These are phyloP conservation scores for Erodium trifolium DNA, from an alignment of 441 rosid genomes.

Conservation along the genomic window DNA sequence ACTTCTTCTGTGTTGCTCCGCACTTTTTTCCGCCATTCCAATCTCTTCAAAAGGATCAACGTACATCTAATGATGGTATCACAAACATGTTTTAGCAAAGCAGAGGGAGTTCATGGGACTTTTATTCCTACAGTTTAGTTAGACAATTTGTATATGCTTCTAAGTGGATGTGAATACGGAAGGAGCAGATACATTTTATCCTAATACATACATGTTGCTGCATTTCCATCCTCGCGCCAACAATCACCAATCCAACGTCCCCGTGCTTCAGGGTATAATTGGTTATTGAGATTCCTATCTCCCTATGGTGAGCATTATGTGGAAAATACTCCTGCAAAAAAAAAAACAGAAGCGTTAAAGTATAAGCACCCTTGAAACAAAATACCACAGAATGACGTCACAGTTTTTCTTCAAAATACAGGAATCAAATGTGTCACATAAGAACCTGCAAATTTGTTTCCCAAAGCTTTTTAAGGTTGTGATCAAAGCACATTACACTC, in stretches of 20 bases:
- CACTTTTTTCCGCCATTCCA: conserved; percentile 57
- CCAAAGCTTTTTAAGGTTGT: conserved; percentile 89
- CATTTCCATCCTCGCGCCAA: conserved; percentile 97
- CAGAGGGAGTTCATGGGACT: not conserved
- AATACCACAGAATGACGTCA: not conserved
- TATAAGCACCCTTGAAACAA: conserved; percentile 10
- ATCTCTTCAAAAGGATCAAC: conserved; percentile 86
- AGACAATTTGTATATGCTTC: not conserved
- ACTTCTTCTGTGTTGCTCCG: conserved; percentile 83
- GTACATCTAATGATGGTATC: conserved; percentile 37
- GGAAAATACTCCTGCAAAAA: conserved; percentile 76
- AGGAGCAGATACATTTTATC: not conserved
- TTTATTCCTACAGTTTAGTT: too few species aligned
- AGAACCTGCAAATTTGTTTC: conserved; percentile 81
- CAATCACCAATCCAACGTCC: conserved; percentile 72
- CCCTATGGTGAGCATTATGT: conserved; percentile 83
- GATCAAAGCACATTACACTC: conserved; percentile 95
- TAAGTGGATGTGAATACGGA: not conserved
- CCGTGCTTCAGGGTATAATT: conserved; percentile 91
- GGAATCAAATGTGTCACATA: not conserved
- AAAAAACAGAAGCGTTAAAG: conserved; percentile 12
- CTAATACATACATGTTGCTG: conserved; percentile 70
- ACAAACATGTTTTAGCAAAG: conserved; percentile 19
- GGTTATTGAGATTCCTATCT: conserved; percentile 76
- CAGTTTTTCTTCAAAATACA: conserved; percentile 5